phyloP scores from a whole-genome alignment of 345 rosid species.

The Pugionium cornutum region DNA sequence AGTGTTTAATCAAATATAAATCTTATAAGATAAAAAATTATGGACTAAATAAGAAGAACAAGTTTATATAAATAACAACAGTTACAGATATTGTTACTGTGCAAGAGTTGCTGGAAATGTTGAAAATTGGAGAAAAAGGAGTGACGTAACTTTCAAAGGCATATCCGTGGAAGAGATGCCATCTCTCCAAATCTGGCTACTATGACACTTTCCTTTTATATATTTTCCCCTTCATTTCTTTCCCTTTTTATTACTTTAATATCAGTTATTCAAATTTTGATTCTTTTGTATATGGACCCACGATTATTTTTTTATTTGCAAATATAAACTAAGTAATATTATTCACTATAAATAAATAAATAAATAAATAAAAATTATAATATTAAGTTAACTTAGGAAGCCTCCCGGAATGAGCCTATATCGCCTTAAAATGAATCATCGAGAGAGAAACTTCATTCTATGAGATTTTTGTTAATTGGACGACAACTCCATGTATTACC shows the following conservation, averaged over 20 bases:
- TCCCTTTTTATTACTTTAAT: background rate
- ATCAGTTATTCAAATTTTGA: conserved; percentile 28
- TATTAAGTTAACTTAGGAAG: conserved; percentile 15
- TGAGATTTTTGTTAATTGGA: conserved; percentile 12
- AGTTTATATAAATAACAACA: too few species aligned
- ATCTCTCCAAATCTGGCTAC: conserved; percentile 42
- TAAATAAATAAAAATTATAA: background rate
- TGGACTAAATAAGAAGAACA: too few species aligned
- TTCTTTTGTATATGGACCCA: conserved; percentile 22
- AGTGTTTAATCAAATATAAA: too few species aligned
- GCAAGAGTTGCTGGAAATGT: too few species aligned
- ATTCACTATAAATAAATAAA: background rate
- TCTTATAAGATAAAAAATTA: too few species aligned
- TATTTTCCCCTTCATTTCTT: conserved; percentile 25
- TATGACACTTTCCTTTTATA: conserved; percentile 43
- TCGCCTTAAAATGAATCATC: conserved; percentile 1
- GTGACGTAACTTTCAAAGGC: conserved; percentile 41
- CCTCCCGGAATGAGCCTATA: conserved; percentile 28
- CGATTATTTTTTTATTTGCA: conserved; percentile 23
- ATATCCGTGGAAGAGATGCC: conserved; percentile 42
- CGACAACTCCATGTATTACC: background rate
- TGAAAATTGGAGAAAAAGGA: conserved; percentile 17
- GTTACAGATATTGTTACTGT: too few species aligned
- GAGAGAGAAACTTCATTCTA: background rate
- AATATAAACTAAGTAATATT: conserved; percentile 1